These are phyloP conservation scores for Capsicum chinense DNA, from an alignment of 257 asterid genomes.

Conservation along the genomic window DNA sequence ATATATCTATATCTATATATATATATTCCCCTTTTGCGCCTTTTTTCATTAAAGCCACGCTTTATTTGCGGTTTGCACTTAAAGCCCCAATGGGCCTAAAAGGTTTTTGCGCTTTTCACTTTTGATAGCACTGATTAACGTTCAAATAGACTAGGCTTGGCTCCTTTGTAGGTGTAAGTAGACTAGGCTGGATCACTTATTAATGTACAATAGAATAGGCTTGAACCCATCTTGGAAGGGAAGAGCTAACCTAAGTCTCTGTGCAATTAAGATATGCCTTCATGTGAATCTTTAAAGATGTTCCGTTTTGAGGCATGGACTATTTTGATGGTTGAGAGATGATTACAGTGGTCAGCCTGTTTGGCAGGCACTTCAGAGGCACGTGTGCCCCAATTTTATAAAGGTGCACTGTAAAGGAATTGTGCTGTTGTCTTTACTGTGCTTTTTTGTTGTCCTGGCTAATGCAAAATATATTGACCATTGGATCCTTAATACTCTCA, in stretches of 20 bases:
- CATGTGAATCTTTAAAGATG: not conserved
- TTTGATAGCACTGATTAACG: no score
- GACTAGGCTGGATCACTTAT: no score
- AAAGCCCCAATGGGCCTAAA: no score
- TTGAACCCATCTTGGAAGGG: constrained; percentile 7
- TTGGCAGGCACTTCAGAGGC: not conserved
- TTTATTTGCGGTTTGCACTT: no score
- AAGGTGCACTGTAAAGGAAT: not conserved
- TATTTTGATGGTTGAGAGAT: constrained; percentile 13
- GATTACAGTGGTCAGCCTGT: not conserved
- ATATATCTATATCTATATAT: no score
- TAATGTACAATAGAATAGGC: no score
- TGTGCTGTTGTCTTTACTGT: not conserved
- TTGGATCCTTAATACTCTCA: constrained; percentile 1
- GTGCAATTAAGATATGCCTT: not conserved
- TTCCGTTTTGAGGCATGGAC: not conserved
- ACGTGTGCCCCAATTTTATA: not conserved
- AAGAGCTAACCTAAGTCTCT: not conserved
- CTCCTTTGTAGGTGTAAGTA: no score
- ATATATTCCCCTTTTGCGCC: no score
- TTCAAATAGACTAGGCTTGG: no score
- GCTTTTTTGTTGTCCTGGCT: not conserved
- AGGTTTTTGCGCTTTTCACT: no score
- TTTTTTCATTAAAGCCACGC: no score
- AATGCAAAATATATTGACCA: not conserved